Conservation (phyloP, 768 basidiomycete species). For the Mycena vitilis region DNA sequence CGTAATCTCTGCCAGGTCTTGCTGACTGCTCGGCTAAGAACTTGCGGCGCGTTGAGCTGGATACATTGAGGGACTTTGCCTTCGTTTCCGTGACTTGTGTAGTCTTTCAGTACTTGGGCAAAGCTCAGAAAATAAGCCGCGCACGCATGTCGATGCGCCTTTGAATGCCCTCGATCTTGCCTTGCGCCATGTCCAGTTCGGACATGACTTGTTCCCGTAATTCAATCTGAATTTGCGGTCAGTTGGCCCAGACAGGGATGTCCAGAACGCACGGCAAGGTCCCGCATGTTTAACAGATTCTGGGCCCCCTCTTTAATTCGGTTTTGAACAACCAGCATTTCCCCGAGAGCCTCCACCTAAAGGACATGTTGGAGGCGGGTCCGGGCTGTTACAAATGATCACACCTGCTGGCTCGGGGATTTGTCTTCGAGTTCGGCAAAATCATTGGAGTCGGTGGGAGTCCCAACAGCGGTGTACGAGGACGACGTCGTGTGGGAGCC, state of each 20-base stretch:
- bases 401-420: conserved; percentile 55
- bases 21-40: conserved; percentile 30
- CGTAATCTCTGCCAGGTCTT: conserved; percentile 48
- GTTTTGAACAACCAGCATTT: conserved; percentile 78
- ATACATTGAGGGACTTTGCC: conserved; percentile 26
- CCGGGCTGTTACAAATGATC: conserved; percentile 1
- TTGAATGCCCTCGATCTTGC: conserved; percentile 76
- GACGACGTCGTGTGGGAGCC: conserved; percentile 34
- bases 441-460: conserved; percentile 37
- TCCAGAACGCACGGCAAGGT: conserved; percentile 33
- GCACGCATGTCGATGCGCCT: conserved; percentile 67
- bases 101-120: background rate
- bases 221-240: conserved; percentile 55
- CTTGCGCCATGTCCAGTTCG: conserved; percentile 80
- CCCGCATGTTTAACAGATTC: conserved; percentile 78
- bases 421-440: conserved; percentile 61
- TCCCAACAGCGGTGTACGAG: conserved; percentile 32
- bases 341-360: conserved; percentile 76
- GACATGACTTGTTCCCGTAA: conserved; percentile 79
- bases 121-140: conserved; percentile 36
- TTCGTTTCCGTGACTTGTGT: conserved; percentile 8
- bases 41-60: conserved; percentile 32
- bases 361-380: background rate
- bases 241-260: conserved; percentile 18
- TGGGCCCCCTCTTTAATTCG: conserved; percentile 94